Conservation (phyloP, 805 yeast genomes). For the Cyberlindnera suaveolens region DNA sequence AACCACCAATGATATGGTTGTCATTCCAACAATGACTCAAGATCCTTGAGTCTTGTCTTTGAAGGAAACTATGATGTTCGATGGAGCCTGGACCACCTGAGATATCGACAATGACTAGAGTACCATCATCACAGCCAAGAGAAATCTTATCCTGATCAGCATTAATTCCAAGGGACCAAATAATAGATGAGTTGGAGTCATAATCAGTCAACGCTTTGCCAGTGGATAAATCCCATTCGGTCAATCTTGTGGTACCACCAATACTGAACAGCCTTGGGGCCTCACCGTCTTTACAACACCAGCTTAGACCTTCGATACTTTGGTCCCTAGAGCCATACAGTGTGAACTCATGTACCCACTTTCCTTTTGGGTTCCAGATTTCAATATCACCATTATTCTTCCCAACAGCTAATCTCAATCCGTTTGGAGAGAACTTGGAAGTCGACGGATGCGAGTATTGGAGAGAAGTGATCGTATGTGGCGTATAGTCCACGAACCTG, state of each 20-base stretch:
- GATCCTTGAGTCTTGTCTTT: slow-evolving; percentile 79
- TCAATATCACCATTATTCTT: slow-evolving; percentile 93
- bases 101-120: slow-evolving; percentile 78
- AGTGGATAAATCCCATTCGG: slow-evolving; percentile 84
- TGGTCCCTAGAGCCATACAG: slow-evolving; percentile 78
- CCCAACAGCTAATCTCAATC: slow-evolving; percentile 81
- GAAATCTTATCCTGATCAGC: slow-evolving; percentile 59
- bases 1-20: slow-evolving; percentile 76
- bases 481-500: slow-evolving; percentile 82
- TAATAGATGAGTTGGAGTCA: slow-evolving; percentile 89
- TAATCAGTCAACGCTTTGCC: slow-evolving; percentile 69
- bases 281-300: slow-evolving; percentile 53
- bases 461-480: slow-evolving; percentile 76
- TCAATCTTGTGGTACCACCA: slow-evolving; percentile 86
- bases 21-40: slow-evolving; percentile 74
- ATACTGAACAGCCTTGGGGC: slow-evolving; percentile 76
- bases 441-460: slow-evolving; percentile 65
- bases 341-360: slow-evolving; percentile 74
- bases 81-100: slow-evolving; percentile 80
- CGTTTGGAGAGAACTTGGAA: slow-evolving; percentile 40
- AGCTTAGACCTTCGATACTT: slow-evolving; percentile 83
- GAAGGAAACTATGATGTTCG: slow-evolving; percentile 70
- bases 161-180: slow-evolving; percentile 80
- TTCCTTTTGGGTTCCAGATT: slow-evolving; percentile 82
- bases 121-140: slow-evolving; percentile 94